Base-by-base conservation (phyloP, 495 filamentous ascomycete species). In the Massariosphaeria phaeospora region DNA sequence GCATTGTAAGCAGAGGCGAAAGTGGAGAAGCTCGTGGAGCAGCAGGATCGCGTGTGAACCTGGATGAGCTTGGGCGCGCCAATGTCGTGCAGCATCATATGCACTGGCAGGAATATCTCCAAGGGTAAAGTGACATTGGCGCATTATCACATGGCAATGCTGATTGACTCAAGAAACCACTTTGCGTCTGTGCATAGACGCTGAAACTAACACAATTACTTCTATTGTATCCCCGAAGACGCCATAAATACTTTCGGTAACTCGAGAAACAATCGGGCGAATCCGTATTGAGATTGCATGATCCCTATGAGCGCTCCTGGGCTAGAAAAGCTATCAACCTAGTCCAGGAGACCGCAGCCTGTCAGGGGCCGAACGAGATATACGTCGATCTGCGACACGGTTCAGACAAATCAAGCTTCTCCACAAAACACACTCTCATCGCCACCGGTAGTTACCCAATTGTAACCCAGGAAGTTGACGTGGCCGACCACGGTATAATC, bases 261-360 rank as follows among this genome's bases (percentile, higher is more conserved):
- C 6, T 83, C 82, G 70, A 82, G 81, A 70, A 71, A 74, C 26
- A 67, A 71, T 26, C 74, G 78, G 7, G 82, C 61, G 72, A 71
- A 12, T 61, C 68, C 2, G 75, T 83, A 57, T 62, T 70, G 41
- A 70, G 69, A 2, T 58, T 81, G 30, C 82, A 82, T 55, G 73
- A 73, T 5, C 64, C 66, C 18, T 82, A 83, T 54, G 79, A 83
- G 68, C 57, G 70, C n/a, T 81, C 80, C 65, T 81, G 78, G 79
- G 64, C 51, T 29, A 59, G 66, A 8, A 79, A 82, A 64, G 76
- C 76, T 6, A 81, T 83, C 55, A 74, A 80, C 29, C 73, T 82
- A 11, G 70, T 83, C 3, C 76, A 79, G 15, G 79, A 79, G 44
- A 78, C 75, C 13, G 79, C 79, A 13, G 67, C 65, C 1, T 82